Percentiles rank a stretch among this genome's conserved stretches.
phyloP scores from a whole-genome alignment of 2,329 filamentous ascomycete genomes.

The Fusarium sp. region DNA sequence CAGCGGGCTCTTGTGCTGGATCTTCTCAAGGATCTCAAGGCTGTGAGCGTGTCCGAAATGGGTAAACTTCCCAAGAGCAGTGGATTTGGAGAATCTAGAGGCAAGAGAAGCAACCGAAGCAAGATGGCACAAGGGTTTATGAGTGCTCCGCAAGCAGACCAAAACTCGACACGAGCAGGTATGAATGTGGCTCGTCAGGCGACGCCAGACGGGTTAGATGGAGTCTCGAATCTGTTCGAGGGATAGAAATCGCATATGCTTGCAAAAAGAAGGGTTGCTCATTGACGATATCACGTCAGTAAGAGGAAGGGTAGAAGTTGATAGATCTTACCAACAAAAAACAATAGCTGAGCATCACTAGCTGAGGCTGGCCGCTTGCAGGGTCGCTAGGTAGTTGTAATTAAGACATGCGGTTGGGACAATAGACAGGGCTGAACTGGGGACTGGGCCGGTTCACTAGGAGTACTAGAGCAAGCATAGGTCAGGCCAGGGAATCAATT shows the following conservation, averaged over 20 bases:
- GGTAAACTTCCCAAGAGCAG: conserved; percentile 77
- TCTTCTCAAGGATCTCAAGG: conserved; percentile 85
- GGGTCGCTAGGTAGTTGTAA: conserved; percentile 5
- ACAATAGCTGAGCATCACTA: background rate
- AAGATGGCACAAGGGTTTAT: conserved; percentile 75
- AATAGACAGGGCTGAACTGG: conserved; percentile 32
- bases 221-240: conserved; percentile 65
- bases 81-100: conserved; percentile 48
- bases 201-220: conserved; percentile 65
- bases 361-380: conserved; percentile 5
- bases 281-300: conserved; percentile 7
- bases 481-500: conserved; percentile 15
- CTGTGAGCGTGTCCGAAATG: conserved; percentile 92
- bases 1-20: conserved; percentile 87
- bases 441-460: conserved; percentile 25
- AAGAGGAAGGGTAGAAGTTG: background rate
- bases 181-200: conserved; percentile 47
- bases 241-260: conserved; percentile 32
- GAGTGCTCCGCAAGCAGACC: conserved; percentile 58
- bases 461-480: conserved; percentile 43
- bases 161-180: conserved; percentile 46
- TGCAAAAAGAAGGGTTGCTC: background rate
- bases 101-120: conserved; percentile 48
- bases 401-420: conserved; percentile 9
- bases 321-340: conserved; percentile 17